Conservation (phyloP, 768 basidiomycete species). For the Pisolithus albus region DNA sequence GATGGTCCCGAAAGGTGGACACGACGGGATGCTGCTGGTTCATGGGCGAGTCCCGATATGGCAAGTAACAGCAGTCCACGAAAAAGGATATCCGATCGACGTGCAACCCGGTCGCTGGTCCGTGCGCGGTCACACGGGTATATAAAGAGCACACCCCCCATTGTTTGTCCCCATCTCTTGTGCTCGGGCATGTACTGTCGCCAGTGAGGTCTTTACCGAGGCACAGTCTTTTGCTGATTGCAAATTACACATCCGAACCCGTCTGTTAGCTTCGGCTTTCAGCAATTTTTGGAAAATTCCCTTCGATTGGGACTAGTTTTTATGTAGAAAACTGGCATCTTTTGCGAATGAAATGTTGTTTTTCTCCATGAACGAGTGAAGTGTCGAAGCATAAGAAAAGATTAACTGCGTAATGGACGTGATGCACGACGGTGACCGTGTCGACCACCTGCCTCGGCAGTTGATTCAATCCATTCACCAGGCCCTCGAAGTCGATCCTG, state of each 20-base stretch:
- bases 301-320: background rate
- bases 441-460: slow-evolving; percentile 58
- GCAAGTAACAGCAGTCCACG: background rate
- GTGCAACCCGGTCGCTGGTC: slow-evolving; percentile 29
- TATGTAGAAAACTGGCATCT: background rate
- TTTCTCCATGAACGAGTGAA: too few species aligned
- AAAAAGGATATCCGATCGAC: background rate
- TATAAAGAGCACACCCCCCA: slow-evolving; percentile 39
- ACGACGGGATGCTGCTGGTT: slow-evolving; percentile 45
- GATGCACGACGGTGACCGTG: slow-evolving; percentile 16
- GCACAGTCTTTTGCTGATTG: slow-evolving; percentile 89
- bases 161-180: slow-evolving; percentile 80
- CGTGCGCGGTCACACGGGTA: slow-evolving; percentile 38
- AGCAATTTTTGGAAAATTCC: slow-evolving; percentile 83
- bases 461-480: slow-evolving; percentile 65
- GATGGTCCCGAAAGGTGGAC: slow-evolving; percentile 56
- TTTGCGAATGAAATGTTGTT: background rate
- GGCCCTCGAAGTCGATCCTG: slow-evolving; percentile 49
- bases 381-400: too few species aligned
- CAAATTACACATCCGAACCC: slow-evolving; percentile 95
- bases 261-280: slow-evolving; percentile 82
- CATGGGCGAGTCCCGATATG: background rate
- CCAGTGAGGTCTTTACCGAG: slow-evolving; percentile 95
- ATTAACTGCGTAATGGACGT: background rate
- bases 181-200: slow-evolving; percentile 94